Conservation (phyloP, 2,329 filamentous ascomycete species). For the Aaosphaeria pasadenensis region DNA sequence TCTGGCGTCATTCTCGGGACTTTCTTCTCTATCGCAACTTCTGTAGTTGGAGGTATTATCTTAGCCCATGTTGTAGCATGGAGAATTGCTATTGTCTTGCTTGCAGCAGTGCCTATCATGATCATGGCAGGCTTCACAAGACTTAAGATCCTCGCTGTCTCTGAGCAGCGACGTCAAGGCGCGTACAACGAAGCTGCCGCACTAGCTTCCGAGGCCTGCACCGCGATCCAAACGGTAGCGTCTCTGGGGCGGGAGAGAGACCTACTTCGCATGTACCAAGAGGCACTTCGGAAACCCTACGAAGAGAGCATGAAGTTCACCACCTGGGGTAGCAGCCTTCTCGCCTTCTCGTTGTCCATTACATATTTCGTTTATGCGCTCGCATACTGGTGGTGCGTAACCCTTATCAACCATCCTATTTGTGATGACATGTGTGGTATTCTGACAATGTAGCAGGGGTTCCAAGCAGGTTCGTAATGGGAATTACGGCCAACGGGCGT, state of each 20-base stretch:
- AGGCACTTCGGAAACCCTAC: slow-evolving; percentile 39
- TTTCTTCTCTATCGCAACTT: slow-evolving; percentile 48
- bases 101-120: slow-evolving; percentile 50
- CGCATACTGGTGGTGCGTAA: slow-evolving; percentile 46
- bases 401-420: too few species aligned
- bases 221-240: slow-evolving; percentile 60
- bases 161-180: slow-evolving; percentile 61
- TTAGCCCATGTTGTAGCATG: slow-evolving; percentile 49
- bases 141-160: slow-evolving; percentile 51
- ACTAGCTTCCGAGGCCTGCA: slow-evolving; percentile 65
- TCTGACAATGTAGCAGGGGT: slow-evolving; percentile 16
- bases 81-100: slow-evolving; percentile 50
- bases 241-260: slow-evolving; percentile 42
- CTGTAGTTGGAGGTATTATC: slow-evolving; percentile 47
- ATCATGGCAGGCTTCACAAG: slow-evolving; percentile 46
- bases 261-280: slow-evolving; percentile 37
- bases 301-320: slow-evolving; percentile 40
- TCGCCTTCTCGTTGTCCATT: slow-evolving; percentile 45
- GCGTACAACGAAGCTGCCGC: slow-evolving; percentile 63
- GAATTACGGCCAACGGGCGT: slow-evolving; percentile 39
- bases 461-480: slow-evolving; percentile 43
- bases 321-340: slow-evolving; percentile 39
- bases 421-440: background rate
- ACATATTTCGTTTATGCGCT: slow-evolving; percentile 49
- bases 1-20: slow-evolving; percentile 51